Evolutionary conservation across 2,329 filamentous ascomycete species (phyloP).

Genomic region (Celoporthe dispersa): DNA sequence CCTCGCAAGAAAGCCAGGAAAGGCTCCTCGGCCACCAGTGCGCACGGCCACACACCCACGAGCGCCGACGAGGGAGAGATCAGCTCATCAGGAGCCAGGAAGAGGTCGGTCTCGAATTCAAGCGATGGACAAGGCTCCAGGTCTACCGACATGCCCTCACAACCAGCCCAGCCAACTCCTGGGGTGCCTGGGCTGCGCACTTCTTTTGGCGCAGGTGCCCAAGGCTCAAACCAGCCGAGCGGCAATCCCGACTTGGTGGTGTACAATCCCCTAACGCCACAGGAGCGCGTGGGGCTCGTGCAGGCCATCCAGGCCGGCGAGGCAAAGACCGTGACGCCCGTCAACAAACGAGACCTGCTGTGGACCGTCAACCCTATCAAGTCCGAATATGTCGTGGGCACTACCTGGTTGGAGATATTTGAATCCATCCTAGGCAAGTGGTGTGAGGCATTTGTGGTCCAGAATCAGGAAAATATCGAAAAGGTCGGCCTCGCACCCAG

Average conservation of each 20-base stretch:
- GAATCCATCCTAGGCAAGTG: conserved; percentile 23
- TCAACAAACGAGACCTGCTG: conserved; percentile 1
- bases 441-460: conserved; percentile 22
- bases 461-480: conserved; percentile 17
- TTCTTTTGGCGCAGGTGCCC: conserved; percentile 21
- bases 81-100: background rate
- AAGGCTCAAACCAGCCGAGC: background rate
- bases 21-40: background rate
- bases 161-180: conserved; percentile 28
- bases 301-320: conserved; percentile 13
- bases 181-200: conserved; percentile 33
- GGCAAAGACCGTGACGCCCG: background rate
- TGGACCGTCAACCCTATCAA: conserved; percentile 22
- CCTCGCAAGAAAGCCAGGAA: conserved; percentile 28
- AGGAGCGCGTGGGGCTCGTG: conserved; percentile 18
- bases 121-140: conserved; percentile 16
- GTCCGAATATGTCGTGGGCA: conserved; percentile 21
- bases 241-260: background rate
- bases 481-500: conserved; percentile 19
- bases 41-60: background rate
- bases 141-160: background rate
- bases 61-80: conserved; percentile 22
- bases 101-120: conserved; percentile 3
- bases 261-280: conserved; percentile 15
- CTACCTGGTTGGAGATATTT: conserved; percentile 26